Evolutionary conservation across 768 basidiomycete species (phyloP), one percentile per base, ranked within the genome.

Genomic region (Porphyrellus cyaneotinctus): DNA sequence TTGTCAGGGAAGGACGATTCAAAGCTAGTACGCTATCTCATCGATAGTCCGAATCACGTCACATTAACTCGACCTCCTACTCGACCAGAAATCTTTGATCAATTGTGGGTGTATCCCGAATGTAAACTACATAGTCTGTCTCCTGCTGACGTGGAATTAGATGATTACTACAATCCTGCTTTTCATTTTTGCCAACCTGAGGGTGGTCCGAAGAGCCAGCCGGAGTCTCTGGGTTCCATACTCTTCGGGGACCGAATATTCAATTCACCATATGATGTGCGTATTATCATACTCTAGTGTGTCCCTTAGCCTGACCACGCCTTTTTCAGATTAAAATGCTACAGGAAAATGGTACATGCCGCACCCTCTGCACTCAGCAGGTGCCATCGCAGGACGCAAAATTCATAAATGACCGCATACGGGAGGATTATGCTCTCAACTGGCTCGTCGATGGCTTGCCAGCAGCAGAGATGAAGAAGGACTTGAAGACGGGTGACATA

Each of bases 161-260:
- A 95, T 68, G 95, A 98, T 69, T 97, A 95, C 71, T 98, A 97
- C 70, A 82, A 94, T 63, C 81, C 86, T 2, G 76, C 77, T 48
- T 88, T 97, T 57, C 84, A 83, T 56, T 97, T 97, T 70, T 98
- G 95, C 64, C 64, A 81, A 52, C 95, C 95, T 23, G 71, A 77
- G 37, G 85, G 74, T 18, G 94, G 91, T 11, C 78, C 84, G 20
- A 69, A 81, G 64, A 81, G 81, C 60, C 84, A 85, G 64, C 87
- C 91, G 4, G 94, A 95, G 69, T 87, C 85, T 2, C 74, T 97
- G 24, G 95, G 95, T 7, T 91, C 91, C 17, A 94, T 97, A 61
- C 74, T 98, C n/a, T 97, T 97, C 59, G 95, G 95, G 15, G 95
- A 97, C 75, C 79, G 95, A 57, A 92, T 98, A 60, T 91, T 93